Percentiles rank a stretch among this genome's conserved stretches.
Evolutionary conservation across 1,284 basidiomycete genomes (phyloP).

Genomic region (Gymnopus androsaceus): DNA sequence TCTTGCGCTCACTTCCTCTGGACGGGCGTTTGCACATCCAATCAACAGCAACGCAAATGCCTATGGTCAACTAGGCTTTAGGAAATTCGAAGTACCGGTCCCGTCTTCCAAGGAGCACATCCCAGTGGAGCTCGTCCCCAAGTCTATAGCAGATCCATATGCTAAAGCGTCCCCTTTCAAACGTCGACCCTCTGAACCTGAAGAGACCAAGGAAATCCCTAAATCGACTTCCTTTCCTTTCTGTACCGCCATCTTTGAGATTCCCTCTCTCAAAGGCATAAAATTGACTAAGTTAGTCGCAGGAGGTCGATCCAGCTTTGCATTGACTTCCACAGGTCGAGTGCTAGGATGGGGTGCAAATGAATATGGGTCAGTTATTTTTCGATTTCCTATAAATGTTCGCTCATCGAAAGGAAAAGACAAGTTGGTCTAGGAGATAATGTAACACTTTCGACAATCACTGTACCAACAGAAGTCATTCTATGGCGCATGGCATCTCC

Average conservation of each 20-base stretch:
- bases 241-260: slow-evolving; percentile 76
- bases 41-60: slow-evolving; percentile 79
- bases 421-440: slow-evolving; percentile 82
- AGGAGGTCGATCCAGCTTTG: slow-evolving; percentile 76
- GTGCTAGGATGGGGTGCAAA: slow-evolving; percentile 93
- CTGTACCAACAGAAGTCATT: slow-evolving; percentile 84
- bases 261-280: slow-evolving; percentile 75
- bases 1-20: slow-evolving; percentile 81
- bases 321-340: slow-evolving; percentile 66
- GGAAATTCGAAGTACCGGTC: slow-evolving; percentile 57
- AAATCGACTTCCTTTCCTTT: slow-evolving; percentile 61
- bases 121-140: slow-evolving; percentile 63
- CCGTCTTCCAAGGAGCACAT: slow-evolving; percentile 33
- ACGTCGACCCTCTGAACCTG: slow-evolving; percentile 27
- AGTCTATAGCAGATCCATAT: slow-evolving; percentile 54
- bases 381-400: background rate
- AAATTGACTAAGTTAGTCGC: slow-evolving; percentile 72
- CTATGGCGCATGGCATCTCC: slow-evolving; percentile 61
- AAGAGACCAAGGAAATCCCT: slow-evolving; percentile 39
- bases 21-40: slow-evolving; percentile 82
- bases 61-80: slow-evolving; percentile 84
- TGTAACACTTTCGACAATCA: slow-evolving; percentile 72
- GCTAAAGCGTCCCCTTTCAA: slow-evolving; percentile 43
- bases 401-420: slow-evolving; percentile 35
- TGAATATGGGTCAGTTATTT: slow-evolving; percentile 64